Evolutionary conservation across 2,329 filamentous ascomycete species (phyloP).

Genomic region (Trichoderma arundinaceum): DNA sequence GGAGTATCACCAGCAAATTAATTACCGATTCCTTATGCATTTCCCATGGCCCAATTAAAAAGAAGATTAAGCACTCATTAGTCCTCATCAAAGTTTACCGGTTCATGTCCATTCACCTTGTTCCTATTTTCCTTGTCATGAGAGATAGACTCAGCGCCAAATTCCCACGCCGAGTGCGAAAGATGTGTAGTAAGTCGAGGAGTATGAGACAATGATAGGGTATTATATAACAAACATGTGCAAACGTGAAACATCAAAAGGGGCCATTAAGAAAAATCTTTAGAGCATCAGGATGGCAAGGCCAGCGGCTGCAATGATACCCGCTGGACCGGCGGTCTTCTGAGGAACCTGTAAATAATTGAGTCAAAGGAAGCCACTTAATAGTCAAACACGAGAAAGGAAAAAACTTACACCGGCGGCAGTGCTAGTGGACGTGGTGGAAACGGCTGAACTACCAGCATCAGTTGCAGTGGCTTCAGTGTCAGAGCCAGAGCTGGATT

Average conservation of each 20-base stretch:
- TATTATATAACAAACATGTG: conserved; percentile 53
- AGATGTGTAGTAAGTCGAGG: conserved; percentile 38
- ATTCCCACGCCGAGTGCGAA: conserved; percentile 35
- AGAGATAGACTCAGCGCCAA: conserved; percentile 39
- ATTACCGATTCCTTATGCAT: conserved; percentile 38
- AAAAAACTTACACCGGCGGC: conserved; percentile 43
- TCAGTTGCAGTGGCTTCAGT: conserved; percentile 25
- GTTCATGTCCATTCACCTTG: conserved; percentile 41
- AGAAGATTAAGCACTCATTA: conserved; percentile 45
- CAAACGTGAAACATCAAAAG: conserved; percentile 40
- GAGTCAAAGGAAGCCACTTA: neutral
- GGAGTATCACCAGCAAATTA: conserved; percentile 31
- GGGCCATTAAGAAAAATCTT: conserved; percentile 37
- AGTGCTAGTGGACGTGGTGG: conserved; percentile 34
- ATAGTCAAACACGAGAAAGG: no score
- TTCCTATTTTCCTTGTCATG: conserved; percentile 38
- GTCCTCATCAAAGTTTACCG: conserved; percentile 42
- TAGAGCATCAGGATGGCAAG: conserved; percentile 57
- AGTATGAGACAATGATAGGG: conserved; percentile 42
- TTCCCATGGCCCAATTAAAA: conserved; percentile 45
- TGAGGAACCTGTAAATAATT: conserved; percentile 43
- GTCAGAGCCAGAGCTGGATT: conserved; percentile 32
- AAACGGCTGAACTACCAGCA: conserved; percentile 28
- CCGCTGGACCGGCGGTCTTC: conserved; percentile 53
- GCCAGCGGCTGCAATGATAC: conserved; percentile 56